These are phyloP conservation scores for Amanita pallidorosea DNA, from an alignment of 768 basidiomycete genomes.

Conservation along the genomic window DNA sequence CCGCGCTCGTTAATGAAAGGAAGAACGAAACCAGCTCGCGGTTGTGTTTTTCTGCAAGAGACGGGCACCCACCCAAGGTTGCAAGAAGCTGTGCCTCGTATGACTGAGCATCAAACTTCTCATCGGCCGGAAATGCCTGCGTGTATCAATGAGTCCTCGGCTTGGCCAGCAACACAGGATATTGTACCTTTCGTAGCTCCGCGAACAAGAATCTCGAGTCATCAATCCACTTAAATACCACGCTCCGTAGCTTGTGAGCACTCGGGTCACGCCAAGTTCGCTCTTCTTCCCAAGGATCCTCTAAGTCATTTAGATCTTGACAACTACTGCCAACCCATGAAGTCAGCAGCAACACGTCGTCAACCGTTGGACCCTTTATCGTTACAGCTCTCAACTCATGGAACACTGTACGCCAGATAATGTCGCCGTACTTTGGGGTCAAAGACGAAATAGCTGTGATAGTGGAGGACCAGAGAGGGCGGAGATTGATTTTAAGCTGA, in stretches of 20 bases:
- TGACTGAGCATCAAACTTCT: conserved; percentile 60
- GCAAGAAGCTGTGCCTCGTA: conserved; percentile 78
- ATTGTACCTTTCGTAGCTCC: conserved; percentile 23
- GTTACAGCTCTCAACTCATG: conserved; percentile 38
- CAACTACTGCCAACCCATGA: background rate
- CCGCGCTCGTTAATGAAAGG: conserved; percentile 29
- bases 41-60: conserved; percentile 78
- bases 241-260: conserved; percentile 47
- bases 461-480: conserved; percentile 84
- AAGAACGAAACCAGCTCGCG: conserved; percentile 84
- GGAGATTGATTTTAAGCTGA: conserved; percentile 88
- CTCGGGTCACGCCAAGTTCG: conserved; percentile 72
- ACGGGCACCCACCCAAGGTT: conserved; percentile 55
- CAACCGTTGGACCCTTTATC: conserved; percentile 10
- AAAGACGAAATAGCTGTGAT: conserved; percentile 52
- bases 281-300: conserved; percentile 54
- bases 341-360: background rate
- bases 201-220: conserved; percentile 15
- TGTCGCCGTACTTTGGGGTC: conserved; percentile 46
- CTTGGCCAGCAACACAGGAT: conserved; percentile 9
- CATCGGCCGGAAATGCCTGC: conserved; percentile 23
- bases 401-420: conserved; percentile 66
- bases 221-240: conserved; percentile 37
- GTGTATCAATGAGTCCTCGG: background rate
- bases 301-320: conserved; percentile 12